Percentiles rank a stretch among this genome's conserved stretches.
Conservation (phyloP, 495 filamentous ascomycete species). For the Daldinia childiae region DNA sequence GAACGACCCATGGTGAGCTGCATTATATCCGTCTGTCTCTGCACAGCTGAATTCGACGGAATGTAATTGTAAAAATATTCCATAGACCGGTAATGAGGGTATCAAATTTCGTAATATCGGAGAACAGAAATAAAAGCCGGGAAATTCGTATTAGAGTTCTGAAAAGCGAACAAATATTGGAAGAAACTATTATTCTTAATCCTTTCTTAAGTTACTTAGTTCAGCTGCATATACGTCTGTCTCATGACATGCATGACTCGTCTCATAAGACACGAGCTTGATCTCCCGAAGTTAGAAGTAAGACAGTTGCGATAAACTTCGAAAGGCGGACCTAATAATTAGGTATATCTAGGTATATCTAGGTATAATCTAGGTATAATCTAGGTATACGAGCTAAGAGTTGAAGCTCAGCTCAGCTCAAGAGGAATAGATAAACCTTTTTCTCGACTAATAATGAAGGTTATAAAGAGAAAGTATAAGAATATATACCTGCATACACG, state of each 20-base stretch:
- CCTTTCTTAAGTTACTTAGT: constrained; percentile 7
- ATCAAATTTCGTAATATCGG: constrained; percentile 5
- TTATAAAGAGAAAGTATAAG: constrained; percentile 28
- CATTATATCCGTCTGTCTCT: constrained; percentile 18
- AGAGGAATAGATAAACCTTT: constrained; percentile 19
- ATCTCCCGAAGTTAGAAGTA: constrained; percentile 3
- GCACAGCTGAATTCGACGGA: not conserved
- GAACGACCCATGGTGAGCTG: constrained; percentile 41
- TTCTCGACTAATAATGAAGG: constrained; percentile 20
- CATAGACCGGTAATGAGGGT: constrained; percentile 3
- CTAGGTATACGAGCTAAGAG: not conserved
- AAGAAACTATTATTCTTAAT: constrained; percentile 14
- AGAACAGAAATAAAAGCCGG: constrained; percentile 9
- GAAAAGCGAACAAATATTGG: not conserved
- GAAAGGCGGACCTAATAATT: constrained; percentile 22
- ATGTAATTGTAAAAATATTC: not conserved
- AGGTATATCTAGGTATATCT: constrained; percentile 19
- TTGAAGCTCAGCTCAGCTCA: constrained; percentile 2
- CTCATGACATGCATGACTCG: constrained; percentile 16
- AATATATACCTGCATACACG: constrained; percentile 9
- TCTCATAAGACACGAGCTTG: constrained; percentile 25
- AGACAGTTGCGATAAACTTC: constrained; percentile 29
- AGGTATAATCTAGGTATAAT: too few relatives aligned
- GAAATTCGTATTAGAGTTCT: not conserved
- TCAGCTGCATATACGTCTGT: constrained; percentile 22